Percentiles rank a stretch among this genome's conserved stretches.
phyloP scores from a whole-genome alignment of 2,329 filamentous ascomycete species.

The Penicillium sp. region DNA sequence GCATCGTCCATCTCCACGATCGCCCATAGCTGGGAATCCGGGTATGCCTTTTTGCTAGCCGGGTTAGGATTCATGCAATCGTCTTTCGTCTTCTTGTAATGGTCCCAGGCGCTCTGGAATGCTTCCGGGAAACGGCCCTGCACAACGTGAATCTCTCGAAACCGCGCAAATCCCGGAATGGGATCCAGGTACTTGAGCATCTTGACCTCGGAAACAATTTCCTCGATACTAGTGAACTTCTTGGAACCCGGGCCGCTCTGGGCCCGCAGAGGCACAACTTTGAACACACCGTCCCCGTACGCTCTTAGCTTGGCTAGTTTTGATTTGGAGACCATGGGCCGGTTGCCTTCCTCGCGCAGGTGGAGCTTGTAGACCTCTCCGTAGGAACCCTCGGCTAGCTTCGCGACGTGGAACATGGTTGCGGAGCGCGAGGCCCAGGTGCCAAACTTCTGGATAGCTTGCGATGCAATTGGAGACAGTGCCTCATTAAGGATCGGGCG shows the following conservation, averaged over 20 bases:
- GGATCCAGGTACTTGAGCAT: slow-evolving; percentile 58
- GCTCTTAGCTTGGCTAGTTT: slow-evolving; percentile 39
- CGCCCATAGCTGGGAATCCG: slow-evolving; percentile 59
- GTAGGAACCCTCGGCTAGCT: slow-evolving; percentile 65
- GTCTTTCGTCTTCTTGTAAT: slow-evolving; percentile 42
- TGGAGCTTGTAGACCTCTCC: slow-evolving; percentile 62
- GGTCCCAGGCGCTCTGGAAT: slow-evolving; percentile 49
- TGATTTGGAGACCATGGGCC: slow-evolving; percentile 36
- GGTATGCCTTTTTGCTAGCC: slow-evolving; percentile 52
- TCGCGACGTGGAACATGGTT: slow-evolving; percentile 49
- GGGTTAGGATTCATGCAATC: slow-evolving; percentile 57
- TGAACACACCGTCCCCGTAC: slow-evolving; percentile 47
- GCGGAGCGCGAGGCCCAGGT: slow-evolving; percentile 41
- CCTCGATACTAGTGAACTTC: slow-evolving; percentile 46
- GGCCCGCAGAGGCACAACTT: slow-evolving; percentile 49
- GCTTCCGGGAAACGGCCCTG: slow-evolving; percentile 54
- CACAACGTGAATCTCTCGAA: slow-evolving; percentile 58
- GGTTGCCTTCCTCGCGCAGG: slow-evolving; percentile 37
- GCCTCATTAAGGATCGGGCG: slow-evolving; percentile 39
- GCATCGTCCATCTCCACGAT: slow-evolving; percentile 66
- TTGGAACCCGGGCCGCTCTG: slow-evolving; percentile 41
- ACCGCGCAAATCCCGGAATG: slow-evolving; percentile 62
- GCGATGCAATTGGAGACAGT: slow-evolving; percentile 34
- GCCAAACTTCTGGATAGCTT: slow-evolving; percentile 39
- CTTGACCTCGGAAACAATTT: slow-evolving; percentile 50